Evolutionary conservation across 805 yeast species (phyloP), one percentile per base, ranked within the genome.

Genomic region (Hanseniaspora mollemarum): DNA sequence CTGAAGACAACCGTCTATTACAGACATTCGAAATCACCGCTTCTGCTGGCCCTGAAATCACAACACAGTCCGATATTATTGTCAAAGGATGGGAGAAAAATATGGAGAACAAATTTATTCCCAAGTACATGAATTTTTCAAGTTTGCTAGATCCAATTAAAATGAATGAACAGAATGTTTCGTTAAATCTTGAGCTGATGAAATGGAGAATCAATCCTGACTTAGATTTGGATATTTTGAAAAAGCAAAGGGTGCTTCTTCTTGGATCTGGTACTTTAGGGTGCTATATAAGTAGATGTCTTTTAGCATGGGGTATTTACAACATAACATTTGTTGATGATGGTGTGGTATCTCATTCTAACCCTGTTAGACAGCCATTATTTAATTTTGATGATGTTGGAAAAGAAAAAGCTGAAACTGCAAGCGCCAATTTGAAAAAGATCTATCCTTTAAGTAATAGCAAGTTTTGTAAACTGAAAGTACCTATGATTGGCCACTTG

Each of bases 261-360:
- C 71, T 92, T n/a, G 99, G 99, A 0, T 84, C 97, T 0, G 99
- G 99, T 6, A 92, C 99, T 2, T 71, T 94, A 7, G 99, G 98
- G 0, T 82, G 94, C 53, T 90, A 90, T 60, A 90, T 92, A 5
- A 75, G 94, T 0, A 71, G 99, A 51, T 82, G 84, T 0, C 66
- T 92, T 26, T 62, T 92, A 63, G 97, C 94, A 0, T 92, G 98
- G 98, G 98, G 98, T 3, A 88, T 88, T 0, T 69, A 86, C 42
- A 71, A 78, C 32, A 81, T 92, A 18, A 83, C 96, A 0, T 80
- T 92, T 65, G 90, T 92, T 2, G 99, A 92, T 63, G 86, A 77
- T 62, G 94, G 96, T 2, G 70, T 75, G 22, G 87, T 94, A 0
- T 87, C 96, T 3, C 87, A 80, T 65, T 85, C 95, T 9, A 92